These are phyloP conservation scores for Candida anglica DNA, from an alignment of 805 yeast species.

Conservation along the genomic window DNA sequence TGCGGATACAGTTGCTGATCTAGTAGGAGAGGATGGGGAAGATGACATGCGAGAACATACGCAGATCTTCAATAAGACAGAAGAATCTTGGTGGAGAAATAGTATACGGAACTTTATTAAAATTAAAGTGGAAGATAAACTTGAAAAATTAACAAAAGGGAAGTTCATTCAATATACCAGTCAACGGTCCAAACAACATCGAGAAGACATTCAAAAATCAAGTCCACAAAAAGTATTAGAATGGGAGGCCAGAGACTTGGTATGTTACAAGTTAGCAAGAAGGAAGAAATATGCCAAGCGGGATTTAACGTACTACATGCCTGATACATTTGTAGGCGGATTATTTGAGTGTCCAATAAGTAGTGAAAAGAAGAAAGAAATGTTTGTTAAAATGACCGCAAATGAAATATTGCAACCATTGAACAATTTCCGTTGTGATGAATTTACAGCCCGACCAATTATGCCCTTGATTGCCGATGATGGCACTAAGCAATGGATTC, in stretches of 20 bases:
- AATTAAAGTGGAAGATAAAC: slow-evolving; percentile 13
- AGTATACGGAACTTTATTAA: too few relatives aligned
- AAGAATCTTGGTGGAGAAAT: slow-evolving; percentile 1
- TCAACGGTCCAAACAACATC: slow-evolving; percentile 10
- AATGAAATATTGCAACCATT: slow-evolving; percentile 10
- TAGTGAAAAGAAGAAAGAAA: slow-evolving; percentile 15
- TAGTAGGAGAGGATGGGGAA: slow-evolving; percentile 2
- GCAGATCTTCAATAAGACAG: too few relatives aligned
- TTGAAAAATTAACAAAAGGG: slow-evolving; percentile 14
- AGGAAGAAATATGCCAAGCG: slow-evolving; percentile 48
- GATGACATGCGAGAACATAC: slow-evolving; percentile 2
- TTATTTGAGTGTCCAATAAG: slow-evolving; percentile 48
- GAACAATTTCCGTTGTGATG: slow-evolving; percentile 28
- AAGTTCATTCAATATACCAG: slow-evolving; percentile 19
- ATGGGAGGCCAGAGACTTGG: slow-evolving; percentile 23
- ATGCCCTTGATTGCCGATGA: slow-evolving; percentile 60
- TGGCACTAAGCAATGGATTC: slow-evolving; percentile 44
- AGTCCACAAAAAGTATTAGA: slow-evolving; percentile 17
- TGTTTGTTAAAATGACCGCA: slow-evolving; percentile 13
- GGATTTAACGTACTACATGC: slow-evolving; percentile 44
- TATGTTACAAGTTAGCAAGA: slow-evolving; percentile 56
- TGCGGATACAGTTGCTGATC: slow-evolving; percentile 8
- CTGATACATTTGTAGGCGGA: slow-evolving; percentile 62
- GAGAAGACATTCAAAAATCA: slow-evolving; percentile 12
- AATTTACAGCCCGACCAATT: slow-evolving; percentile 38